phyloP scores from a whole-genome alignment of 768 basidiomycete species.

The Mycena vulgaris region DNA sequence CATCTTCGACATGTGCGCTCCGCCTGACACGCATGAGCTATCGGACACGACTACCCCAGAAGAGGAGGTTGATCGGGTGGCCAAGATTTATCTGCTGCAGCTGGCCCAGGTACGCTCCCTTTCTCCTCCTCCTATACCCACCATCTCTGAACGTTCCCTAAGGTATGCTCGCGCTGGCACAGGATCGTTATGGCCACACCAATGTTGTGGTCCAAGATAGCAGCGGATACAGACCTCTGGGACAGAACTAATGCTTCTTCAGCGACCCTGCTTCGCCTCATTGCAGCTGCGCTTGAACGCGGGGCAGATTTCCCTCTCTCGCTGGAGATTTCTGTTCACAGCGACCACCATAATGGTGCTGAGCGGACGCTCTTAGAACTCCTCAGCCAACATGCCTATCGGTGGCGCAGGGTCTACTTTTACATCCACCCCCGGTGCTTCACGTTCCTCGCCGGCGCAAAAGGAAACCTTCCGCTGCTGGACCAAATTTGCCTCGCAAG shows the following conservation, averaged over 20 bases:
- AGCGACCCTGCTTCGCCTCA: not conserved
- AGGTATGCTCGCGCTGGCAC: not conserved
- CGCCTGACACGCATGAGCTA: not conserved
- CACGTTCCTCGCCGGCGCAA: not conserved
- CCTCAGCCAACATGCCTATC: constrained; percentile 4
- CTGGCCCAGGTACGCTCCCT: not conserved
- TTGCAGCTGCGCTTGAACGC: not conserved
- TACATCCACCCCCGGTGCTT: not conserved
- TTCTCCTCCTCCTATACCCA: not conserved
- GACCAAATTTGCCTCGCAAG: not conserved
- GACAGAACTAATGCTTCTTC: not conserved
- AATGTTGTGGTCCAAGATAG: no score
- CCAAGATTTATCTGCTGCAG: not conserved
- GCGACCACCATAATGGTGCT: no score
- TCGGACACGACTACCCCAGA: not conserved
- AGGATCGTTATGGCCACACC: not conserved
- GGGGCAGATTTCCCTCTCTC: not conserved
- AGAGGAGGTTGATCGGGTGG: not conserved
- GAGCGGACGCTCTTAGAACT: not conserved
- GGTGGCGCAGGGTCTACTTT: constrained; percentile 8
- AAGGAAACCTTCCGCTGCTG: constrained; percentile 10
- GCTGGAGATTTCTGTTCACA: no score
- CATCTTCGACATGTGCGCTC: not conserved
- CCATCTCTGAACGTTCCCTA: not conserved
- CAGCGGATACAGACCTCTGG: not conserved